Evolutionary conservation across 768 basidiomycete species (phyloP), one percentile per base, ranked within the genome.

Genomic region (Lyophyllum shimeji): DNA sequence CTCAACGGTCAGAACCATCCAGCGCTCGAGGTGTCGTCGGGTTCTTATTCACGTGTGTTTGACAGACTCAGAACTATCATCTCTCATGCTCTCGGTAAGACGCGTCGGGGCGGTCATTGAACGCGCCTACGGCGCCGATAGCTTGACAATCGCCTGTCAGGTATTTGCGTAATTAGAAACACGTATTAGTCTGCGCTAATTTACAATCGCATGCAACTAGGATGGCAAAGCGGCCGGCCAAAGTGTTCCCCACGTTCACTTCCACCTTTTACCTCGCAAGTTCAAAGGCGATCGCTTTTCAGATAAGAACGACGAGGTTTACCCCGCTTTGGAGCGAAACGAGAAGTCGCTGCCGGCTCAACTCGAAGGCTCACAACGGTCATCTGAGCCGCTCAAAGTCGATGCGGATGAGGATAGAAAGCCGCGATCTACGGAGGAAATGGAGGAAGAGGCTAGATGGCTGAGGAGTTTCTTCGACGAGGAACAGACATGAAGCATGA

Each of bases 181-280:
- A 15, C 23, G 40, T 12, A 2, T 20, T 0, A n/a, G n/a, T 12
- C 52, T 13, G 23, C 34, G 17, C 13, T 48, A 5, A 44, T 49
- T 46, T 24, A 50, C 34, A 25, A 20, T 20, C 8, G 46, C 23
- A 34, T 39, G 37, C 40, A 6, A 25, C 63, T 12, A 94, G 91
- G 94, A 98, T 65, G 95, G 95, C 12, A 80, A 79, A 57, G 90
- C 89, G 13, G 90, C 95, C 1, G 95, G 94, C 0, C 80, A 81
- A 65, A 74, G 71, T 24, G 84, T 93, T n/a, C 85, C 92, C 1
- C 97, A 98, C 66, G 93, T 98, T n/a, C 97, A 99, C 71, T 89
- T 97, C 62, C 97, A 99, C 67, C 72, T 98, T 25, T 73, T 99
- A 4, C 97, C 97, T 23, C 85, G 96, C 1, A 86, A 86, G 65